Conservation (phyloP, 106 monocot genomes). For the Apostasia shenzhenica region DNA sequence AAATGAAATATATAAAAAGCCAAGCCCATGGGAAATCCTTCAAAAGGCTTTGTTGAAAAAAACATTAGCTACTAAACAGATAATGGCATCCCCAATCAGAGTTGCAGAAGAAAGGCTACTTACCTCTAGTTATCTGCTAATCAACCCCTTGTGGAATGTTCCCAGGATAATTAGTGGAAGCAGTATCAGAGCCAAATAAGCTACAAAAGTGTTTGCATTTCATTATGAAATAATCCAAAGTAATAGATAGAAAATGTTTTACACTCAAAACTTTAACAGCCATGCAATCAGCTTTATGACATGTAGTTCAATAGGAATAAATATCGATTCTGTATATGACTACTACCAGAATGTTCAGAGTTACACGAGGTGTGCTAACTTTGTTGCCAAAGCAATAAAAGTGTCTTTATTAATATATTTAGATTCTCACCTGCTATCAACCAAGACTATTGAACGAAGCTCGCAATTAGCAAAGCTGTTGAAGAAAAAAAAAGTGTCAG, state of each 20-base stretch:
- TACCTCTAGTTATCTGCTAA: neutral
- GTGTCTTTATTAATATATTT: neutral
- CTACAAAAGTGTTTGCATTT: conserved; percentile 18
- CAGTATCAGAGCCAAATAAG: conserved; percentile 31
- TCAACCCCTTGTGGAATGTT: conserved; percentile 53
- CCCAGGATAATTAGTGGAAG: conserved; percentile 50
- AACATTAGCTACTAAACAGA: too few relatives aligned
- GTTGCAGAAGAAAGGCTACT: too few relatives aligned
- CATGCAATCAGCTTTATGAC: neutral
- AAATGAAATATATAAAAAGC: too few relatives aligned
- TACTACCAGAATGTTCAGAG: too few relatives aligned
- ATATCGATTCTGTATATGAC: neutral
- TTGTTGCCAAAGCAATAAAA: neutral
- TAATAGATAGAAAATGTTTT: too few relatives aligned
- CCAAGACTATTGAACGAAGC: conserved; percentile 70
- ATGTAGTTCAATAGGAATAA: neutral
- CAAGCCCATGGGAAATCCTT: too few relatives aligned
- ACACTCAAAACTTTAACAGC: too few relatives aligned
- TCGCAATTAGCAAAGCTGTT: conserved; percentile 82
- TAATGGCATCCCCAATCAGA: too few relatives aligned
- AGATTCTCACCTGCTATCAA: conserved; percentile 56
- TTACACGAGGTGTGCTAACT: too few relatives aligned
- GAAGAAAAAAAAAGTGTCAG: neutral
- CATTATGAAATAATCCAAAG: neutral
- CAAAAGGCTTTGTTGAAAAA: too few relatives aligned